A percentile compares a stretch with the other conserved stretches of the same genome.
phyloP scores from a whole-genome alignment of 2,329 filamentous ascomycete genomes.

The Stachybotrys chartarum region DNA sequence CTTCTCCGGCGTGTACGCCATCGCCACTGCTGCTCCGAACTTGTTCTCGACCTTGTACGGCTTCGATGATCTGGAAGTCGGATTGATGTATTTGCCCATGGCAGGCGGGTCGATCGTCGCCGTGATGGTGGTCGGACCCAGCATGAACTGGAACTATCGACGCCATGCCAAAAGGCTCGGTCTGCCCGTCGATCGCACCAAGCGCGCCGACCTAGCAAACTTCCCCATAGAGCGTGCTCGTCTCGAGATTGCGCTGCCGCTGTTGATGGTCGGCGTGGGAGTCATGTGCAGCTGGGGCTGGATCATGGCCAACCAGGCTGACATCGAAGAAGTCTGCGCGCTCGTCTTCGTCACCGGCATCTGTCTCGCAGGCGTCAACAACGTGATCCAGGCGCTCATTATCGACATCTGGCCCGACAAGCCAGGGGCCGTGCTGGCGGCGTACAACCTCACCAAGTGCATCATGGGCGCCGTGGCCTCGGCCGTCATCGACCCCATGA shows the following conservation, averaged over 20 bases:
- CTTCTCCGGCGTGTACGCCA: not conserved
- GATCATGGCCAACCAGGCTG: not conserved
- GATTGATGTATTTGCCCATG: not conserved
- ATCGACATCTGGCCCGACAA: not conserved
- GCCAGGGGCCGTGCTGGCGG: not conserved
- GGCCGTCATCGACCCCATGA: constrained; percentile 1
- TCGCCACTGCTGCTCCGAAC: not conserved
- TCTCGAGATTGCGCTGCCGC: constrained; percentile 32
- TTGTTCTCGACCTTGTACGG: not conserved
- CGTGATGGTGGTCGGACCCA: constrained; percentile 26
- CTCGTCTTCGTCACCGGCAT: constrained; percentile 1
- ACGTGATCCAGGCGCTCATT: not conserved
- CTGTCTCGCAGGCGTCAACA: not conserved
- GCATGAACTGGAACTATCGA: constrained; percentile 58
- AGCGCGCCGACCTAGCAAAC: constrained; percentile 30
- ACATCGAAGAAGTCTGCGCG: not conserved
- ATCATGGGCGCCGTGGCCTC: constrained; percentile 8
- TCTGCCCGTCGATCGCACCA: constrained; percentile 38
- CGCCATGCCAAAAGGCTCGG: constrained; percentile 44
- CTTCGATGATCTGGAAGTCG: not conserved
- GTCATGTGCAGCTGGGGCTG: not conserved
- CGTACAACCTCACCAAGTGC: not conserved
- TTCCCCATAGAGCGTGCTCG: constrained; percentile 38
- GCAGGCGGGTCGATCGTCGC: not conserved
- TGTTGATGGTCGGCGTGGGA: constrained; percentile 25